phyloP scores from a whole-genome alignment of 371 early-diverging fungal species.

The Apophysomyces sp. region DNA sequence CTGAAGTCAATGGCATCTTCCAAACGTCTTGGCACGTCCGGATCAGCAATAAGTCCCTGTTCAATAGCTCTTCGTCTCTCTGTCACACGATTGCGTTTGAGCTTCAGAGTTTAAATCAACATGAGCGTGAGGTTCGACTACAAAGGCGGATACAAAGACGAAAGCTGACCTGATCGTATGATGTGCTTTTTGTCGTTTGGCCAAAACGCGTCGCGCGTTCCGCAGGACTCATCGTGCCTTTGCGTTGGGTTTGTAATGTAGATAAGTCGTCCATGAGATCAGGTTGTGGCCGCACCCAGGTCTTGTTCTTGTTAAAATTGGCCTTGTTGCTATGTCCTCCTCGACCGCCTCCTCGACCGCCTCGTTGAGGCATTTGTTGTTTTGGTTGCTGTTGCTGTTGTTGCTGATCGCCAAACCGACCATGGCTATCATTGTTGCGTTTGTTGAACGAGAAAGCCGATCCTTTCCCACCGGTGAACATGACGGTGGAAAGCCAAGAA shows the following conservation, averaged over 20 bases:
- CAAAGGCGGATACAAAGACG: background rate
- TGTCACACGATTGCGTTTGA: conserved; percentile 40
- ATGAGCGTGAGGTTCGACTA: background rate
- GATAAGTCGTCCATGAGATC: background rate
- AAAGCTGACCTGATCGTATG: conserved; percentile 24
- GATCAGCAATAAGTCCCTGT: conserved; percentile 60
- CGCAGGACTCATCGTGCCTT: conserved; percentile 11
- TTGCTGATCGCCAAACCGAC: background rate
- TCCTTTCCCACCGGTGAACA: background rate
- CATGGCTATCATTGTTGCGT: background rate
- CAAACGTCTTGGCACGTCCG: conserved; percentile 49
- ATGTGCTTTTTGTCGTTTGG: conserved; percentile 15
- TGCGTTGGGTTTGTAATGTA: background rate
- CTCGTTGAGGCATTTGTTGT: background rate
- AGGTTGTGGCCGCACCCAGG: background rate
- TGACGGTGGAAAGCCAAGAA: background rate
- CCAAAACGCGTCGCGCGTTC: conserved; percentile 36
- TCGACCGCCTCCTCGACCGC: background rate
- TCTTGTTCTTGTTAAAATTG: background rate
- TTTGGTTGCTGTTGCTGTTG: background rate
- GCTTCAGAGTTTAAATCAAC: background rate
- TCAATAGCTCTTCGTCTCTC: conserved; percentile 51
- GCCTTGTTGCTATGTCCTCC: background rate
- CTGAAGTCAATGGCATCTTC: conserved; percentile 71
- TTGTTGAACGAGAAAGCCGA: background rate